Evolutionary conservation across 371 early-diverging fungal genomes (phyloP).

Genomic region (Saksenaea oblongispora): DNA sequence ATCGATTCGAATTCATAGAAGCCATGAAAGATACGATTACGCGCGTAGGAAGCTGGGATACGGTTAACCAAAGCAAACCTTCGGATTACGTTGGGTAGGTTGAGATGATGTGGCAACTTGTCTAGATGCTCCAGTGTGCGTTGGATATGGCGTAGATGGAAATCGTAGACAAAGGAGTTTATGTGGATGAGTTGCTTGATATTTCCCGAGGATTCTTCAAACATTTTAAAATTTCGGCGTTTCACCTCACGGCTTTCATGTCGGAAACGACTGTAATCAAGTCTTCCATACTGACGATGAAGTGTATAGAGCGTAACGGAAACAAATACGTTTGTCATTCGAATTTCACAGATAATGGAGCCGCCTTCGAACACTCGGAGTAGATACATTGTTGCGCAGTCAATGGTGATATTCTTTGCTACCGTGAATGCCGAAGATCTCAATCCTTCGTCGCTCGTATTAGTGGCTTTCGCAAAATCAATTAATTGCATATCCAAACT

Average conservation of each 20-base stretch:
- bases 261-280: slow-evolving; percentile 33
- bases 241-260: slow-evolving; percentile 27
- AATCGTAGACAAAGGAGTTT: slow-evolving; percentile 84
- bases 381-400: slow-evolving; percentile 63
- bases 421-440: slow-evolving; percentile 26
- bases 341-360: slow-evolving; percentile 73
- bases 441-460: slow-evolving; percentile 13
- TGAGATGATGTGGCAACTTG: slow-evolving; percentile 23
- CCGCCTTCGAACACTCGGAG: slow-evolving; percentile 65
- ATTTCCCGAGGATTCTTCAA: slow-evolving; percentile 63
- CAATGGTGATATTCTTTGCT: slow-evolving; percentile 27
- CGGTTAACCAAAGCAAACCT: slow-evolving; percentile 59
- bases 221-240: slow-evolving; percentile 48
- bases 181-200: slow-evolving; percentile 75
- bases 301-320: slow-evolving; percentile 76
- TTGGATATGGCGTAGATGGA: slow-evolving; percentile 71
- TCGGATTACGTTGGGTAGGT: slow-evolving; percentile 36
- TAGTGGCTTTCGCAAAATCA: slow-evolving; percentile 41
- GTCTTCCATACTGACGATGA: slow-evolving; percentile 58
- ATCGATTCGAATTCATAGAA: slow-evolving; percentile 38
- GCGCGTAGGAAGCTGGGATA: slow-evolving; percentile 62
- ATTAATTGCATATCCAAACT: slow-evolving; percentile 67
- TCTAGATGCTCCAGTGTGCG: slow-evolving; percentile 41
- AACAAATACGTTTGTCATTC: slow-evolving; percentile 68
- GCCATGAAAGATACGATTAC: slow-evolving; percentile 62